Conservation (phyloP, 2,329 filamentous ascomycete species). For the Sporothrix brunneoviolacea region DNA sequence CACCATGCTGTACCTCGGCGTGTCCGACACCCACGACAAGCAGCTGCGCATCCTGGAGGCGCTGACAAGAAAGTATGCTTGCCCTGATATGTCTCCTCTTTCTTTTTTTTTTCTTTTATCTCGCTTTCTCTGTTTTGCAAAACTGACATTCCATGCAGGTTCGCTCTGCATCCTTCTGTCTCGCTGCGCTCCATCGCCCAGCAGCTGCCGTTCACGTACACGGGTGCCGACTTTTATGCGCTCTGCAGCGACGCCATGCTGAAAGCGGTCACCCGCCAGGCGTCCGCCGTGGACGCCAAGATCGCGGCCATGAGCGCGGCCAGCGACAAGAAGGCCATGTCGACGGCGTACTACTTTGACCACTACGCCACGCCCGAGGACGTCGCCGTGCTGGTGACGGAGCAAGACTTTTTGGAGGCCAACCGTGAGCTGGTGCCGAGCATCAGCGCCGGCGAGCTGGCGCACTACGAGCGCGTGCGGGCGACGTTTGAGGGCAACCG, state of each 20-base stretch:
- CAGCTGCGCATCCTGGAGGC: constrained; percentile 92
- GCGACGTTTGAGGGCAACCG: constrained; percentile 68
- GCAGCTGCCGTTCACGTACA: constrained; percentile 87
- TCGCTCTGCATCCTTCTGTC: constrained; percentile 72
- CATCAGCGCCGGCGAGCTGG: constrained; percentile 85
- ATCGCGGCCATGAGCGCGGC: constrained; percentile 59
- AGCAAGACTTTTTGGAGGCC: constrained; percentile 79
- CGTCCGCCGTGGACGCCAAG: constrained; percentile 74
- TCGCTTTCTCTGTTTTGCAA: not conserved
- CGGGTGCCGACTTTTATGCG: constrained; percentile 93
- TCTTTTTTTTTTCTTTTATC: not conserved
- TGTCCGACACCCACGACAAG: constrained; percentile 94
- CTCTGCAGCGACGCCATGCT: constrained; percentile 98
- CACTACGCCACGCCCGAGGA: constrained; percentile 79
- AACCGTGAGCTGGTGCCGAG: constrained; percentile 83
- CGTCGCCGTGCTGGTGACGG: constrained; percentile 77
- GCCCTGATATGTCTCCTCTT: no score
- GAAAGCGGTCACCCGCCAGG: constrained; percentile 91
- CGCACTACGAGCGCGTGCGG: constrained; percentile 83
- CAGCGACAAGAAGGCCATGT: constrained; percentile 46
- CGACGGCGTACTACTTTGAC: constrained; percentile 93
- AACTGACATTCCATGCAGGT: constrained; percentile 45
- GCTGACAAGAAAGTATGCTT: constrained; percentile 81
- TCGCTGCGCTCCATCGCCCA: constrained; percentile 70
- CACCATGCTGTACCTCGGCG: constrained; percentile 96